Base-by-base conservation (phyloP, 768 basidiomycete species). In the Tricholoma hemisulphureum region DNA sequence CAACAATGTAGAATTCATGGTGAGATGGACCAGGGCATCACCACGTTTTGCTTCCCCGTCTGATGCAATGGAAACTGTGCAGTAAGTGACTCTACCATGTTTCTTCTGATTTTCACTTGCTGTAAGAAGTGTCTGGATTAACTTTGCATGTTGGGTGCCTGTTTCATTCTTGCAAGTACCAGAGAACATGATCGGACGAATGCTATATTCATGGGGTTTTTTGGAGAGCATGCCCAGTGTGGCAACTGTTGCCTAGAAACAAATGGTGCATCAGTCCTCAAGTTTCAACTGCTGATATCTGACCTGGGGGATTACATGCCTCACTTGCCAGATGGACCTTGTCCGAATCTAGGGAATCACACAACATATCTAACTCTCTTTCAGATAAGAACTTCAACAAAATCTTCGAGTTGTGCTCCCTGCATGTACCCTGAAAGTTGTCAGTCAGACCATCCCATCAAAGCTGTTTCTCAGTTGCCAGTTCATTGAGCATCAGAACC, bases 31-130 rank as follows among this genome's bases (percentile, higher is more conserved):
- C 13, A 74, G 53, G 2, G 71, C 67, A 6, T 48, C 35, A 18
- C 72, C 69, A n/a, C 66, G 63, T 14, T 65, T 43, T 5, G 65
- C 48, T 61, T 74, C 72, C 1, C 69, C 72, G 57, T 74, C 70
- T 0, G 70, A 69, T 3, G 71, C 65, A 23, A 74, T 56, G 8
- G 45, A 65, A 21, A 69, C 59, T 39, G 37, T 39, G 37, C 37
- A 20, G 26, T 60, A 58, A 14, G 66, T 58, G 9, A 61, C 20
- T 14, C 46, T 56, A 58, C 13, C 10, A n/a, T 39, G 52, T 14
- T 24, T 18, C 20, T 31, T 55, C 34, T 20, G 29, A 10, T 53
- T 53, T 7, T 53, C 35, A 5, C 55, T 16, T 13, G 59, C 67
- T 11, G 57, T 26, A 24, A 67, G 32, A 2, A 49, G 37, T 0